phyloP scores from a whole-genome alignment of 352 stramenopile genomes.

The Phytophthora litchii region DNA sequence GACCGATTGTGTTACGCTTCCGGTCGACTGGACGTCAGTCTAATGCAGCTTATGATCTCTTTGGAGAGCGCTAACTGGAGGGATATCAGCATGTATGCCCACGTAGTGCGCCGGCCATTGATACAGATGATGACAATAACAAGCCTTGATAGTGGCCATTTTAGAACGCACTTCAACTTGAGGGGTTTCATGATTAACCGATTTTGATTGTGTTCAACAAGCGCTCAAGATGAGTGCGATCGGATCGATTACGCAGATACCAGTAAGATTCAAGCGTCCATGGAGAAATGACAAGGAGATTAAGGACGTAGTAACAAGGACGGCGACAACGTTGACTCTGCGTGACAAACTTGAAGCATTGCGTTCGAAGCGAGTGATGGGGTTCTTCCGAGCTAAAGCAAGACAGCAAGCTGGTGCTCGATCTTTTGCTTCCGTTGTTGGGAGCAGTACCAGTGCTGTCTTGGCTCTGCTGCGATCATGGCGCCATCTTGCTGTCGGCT shows the following conservation, averaged over 20 bases:
- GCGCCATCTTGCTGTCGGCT: conserved; percentile 11
- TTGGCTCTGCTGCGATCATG: conserved; percentile 23
- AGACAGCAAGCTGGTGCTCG: conserved; percentile 17
- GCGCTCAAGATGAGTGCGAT: conserved; percentile 16
- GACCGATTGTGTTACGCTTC: conserved; percentile 78
- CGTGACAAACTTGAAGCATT: conserved; percentile 21
- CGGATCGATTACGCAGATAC: conserved; percentile 27
- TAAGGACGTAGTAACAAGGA: conserved; percentile 1
- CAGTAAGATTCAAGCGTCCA: conserved; percentile 28
- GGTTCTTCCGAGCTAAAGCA: conserved; percentile 30
- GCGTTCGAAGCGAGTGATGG: conserved; percentile 23
- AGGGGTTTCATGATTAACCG: conserved; percentile 19
- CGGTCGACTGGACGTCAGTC: conserved; percentile 47
- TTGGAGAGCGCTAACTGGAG: conserved; percentile 54
- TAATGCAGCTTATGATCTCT: conserved; percentile 65
- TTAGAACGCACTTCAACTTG: conserved; percentile 16
- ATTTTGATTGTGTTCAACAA: conserved; percentile 1
- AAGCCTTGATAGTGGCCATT: conserved; percentile 4
- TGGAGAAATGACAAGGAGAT: conserved; percentile 11
- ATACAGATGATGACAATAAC: conserved; percentile 6
- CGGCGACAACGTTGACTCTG: not conserved
- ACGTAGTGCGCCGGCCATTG: too few relatives aligned
- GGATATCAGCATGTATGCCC: not conserved
- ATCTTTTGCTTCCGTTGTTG: conserved; percentile 10
- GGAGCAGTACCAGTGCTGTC: conserved; percentile 2